These are phyloP conservation scores for Geosiphon pyriformis DNA, from an alignment of 192 early-diverging fungal species.

Conservation along the genomic window DNA sequence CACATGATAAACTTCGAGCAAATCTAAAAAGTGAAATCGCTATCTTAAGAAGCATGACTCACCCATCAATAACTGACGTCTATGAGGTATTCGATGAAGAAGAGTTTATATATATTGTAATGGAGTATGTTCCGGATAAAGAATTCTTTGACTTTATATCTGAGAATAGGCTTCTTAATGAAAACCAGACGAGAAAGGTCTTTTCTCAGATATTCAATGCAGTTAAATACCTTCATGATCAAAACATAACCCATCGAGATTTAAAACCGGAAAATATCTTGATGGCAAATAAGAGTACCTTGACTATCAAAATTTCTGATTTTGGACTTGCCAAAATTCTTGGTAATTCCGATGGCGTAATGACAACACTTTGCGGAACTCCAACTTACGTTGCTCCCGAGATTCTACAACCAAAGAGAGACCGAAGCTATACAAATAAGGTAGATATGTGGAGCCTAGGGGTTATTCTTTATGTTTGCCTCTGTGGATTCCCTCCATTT, in stretches of 20 bases:
- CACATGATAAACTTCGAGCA: not conserved
- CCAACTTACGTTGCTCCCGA: slow-evolving; percentile 89
- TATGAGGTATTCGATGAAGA: not conserved
- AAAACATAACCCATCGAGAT: slow-evolving; percentile 90
- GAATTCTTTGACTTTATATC: slow-evolving; percentile 93
- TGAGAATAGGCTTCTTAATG: slow-evolving; percentile 62
- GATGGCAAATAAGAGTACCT: slow-evolving; percentile 41
- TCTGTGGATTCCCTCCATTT: slow-evolving; percentile 89
- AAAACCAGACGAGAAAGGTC: slow-evolving; percentile 72
- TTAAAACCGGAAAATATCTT: slow-evolving; percentile 82
- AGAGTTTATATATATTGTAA: slow-evolving; percentile 7
- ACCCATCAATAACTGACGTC: not conserved
- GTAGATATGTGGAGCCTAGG: slow-evolving; percentile 95
- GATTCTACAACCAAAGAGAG: slow-evolving; percentile 54
- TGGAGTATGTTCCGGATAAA: slow-evolving; percentile 61
- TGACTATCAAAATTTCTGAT: slow-evolving; percentile 87
- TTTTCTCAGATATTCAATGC: slow-evolving; percentile 76
- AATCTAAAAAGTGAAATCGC: not conserved
- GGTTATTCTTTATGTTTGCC: slow-evolving; percentile 88
- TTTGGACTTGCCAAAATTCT: slow-evolving; percentile 83
- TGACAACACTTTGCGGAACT: slow-evolving; percentile 83
- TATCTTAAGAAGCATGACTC: not conserved
- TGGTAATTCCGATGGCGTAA: slow-evolving; percentile 47
- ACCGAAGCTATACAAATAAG: slow-evolving; percentile 60
- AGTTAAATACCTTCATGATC: slow-evolving; percentile 77